phyloP scores from a whole-genome alignment of 106 monocot genomes.

The Acorus gramineus region DNA sequence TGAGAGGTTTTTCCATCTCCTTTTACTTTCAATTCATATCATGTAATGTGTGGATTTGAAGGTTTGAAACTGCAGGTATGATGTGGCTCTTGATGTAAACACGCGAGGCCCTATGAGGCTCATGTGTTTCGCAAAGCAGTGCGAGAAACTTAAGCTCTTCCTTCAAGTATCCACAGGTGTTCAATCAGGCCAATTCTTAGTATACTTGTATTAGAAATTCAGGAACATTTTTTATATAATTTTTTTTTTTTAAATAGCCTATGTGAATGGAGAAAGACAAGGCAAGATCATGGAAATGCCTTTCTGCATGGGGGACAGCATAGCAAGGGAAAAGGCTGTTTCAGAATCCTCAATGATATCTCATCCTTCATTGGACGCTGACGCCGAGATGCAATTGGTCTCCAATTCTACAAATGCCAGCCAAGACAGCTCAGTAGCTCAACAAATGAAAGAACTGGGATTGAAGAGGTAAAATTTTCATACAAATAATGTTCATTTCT shows the following conservation, averaged over 20 bases:
- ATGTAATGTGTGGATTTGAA: no score
- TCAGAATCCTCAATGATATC: conserved; percentile 10
- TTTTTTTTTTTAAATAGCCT: conserved; percentile 28
- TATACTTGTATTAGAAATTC: not conserved
- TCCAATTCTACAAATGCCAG: conserved; percentile 8
- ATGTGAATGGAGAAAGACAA: conserved; percentile 28
- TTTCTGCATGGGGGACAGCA: conserved; percentile 21
- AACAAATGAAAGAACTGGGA: conserved; percentile 71
- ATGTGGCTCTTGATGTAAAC: conserved; percentile 88
- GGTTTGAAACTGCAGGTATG: conserved; percentile 43
- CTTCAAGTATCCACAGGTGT: conserved; percentile 84
- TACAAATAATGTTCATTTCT: no score
- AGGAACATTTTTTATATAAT: not conserved
- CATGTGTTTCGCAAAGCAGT: conserved; percentile 69
- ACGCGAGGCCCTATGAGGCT: conserved; percentile 72
- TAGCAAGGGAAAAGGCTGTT: conserved; percentile 23
- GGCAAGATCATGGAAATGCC: conserved; percentile 13
- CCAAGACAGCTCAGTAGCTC: conserved; percentile 16
- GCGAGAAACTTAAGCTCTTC: conserved; percentile 64
- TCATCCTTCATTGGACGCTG: conserved; percentile 43
- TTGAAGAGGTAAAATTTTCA: conserved; percentile 30
- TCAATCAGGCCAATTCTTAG: not conserved
- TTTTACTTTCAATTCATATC: not conserved
- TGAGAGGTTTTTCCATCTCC: conserved; percentile 50
- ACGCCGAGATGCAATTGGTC: conserved; percentile 60